These are phyloP conservation scores for Penicillium roqueforti DNA, from an alignment of 495 filamentous ascomycete genomes.

Conservation along the genomic window DNA sequence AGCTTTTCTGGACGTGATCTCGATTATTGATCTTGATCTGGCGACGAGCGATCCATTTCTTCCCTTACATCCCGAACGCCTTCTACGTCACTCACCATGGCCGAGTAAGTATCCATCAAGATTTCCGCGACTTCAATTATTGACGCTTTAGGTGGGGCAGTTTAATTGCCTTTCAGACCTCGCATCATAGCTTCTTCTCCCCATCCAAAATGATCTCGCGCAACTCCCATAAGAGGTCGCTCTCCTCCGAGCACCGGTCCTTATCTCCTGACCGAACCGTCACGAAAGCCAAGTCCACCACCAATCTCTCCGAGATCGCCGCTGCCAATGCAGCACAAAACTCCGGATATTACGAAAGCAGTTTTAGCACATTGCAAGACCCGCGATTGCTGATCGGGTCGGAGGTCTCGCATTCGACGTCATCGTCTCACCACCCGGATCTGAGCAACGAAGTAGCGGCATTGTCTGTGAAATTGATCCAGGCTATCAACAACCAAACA, in stretches of 20 bases:
- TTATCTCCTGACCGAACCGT: slow-evolving; percentile 39
- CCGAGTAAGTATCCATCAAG: slow-evolving; percentile 37
- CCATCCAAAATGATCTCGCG: slow-evolving; percentile 45
- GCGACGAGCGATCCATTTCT: not conserved
- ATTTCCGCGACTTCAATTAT: not conserved
- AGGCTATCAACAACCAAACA: slow-evolving; percentile 96
- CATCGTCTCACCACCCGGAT: slow-evolving; percentile 63
- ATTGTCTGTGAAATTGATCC: slow-evolving; percentile 90
- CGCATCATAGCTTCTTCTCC: slow-evolving; percentile 38
- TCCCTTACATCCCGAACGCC: slow-evolving; percentile 21
- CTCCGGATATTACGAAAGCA: slow-evolving; percentile 29
- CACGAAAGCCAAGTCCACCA: slow-evolving; percentile 44
- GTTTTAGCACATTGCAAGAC: slow-evolving; percentile 51
- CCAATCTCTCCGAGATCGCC: slow-evolving; percentile 33
- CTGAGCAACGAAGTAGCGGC: slow-evolving; percentile 84
- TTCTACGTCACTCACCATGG: slow-evolving; percentile 38
- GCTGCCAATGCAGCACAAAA: slow-evolving; percentile 2
- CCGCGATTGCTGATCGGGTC: slow-evolving; percentile 37
- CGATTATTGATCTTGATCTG: slow-evolving; percentile 14
- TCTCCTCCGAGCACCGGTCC: slow-evolving; percentile 40
- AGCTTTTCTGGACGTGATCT: slow-evolving; percentile 13
- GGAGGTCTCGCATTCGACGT: slow-evolving; percentile 37
- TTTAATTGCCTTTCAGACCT: slow-evolving; percentile 45
- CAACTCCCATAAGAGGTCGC: slow-evolving; percentile 39
- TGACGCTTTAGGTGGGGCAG: slow-evolving; percentile 20